Evolutionary conservation across 225 moss, liverwort and hornwort species (phyloP), one percentile per base, ranked within the genome.

Genomic region (Marchantia paleacea): DNA sequence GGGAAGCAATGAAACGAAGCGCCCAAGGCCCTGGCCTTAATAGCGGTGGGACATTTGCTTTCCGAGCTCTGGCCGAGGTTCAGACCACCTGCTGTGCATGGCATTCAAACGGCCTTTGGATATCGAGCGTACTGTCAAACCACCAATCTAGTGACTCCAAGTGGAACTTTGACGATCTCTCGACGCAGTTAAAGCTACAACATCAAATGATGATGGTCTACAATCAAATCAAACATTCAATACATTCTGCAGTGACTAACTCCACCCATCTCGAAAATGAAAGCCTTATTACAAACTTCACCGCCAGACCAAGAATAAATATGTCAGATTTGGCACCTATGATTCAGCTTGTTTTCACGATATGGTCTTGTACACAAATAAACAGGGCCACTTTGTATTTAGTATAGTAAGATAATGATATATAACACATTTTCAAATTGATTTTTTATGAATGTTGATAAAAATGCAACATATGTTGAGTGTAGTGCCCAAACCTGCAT

Each of bases 11-110:
- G 10, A 29, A 64, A 52, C 8, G n/a, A n/a, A n/a, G n/a, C n/a
- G n/a, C n/a, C 76, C 13, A 52, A 81, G 29, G 18, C 75, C 7
- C 81, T 76, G 39, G 75, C n/a, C n/a, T n/a, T n/a, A n/a, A n/a
- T n/a, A 18, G 65, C 30, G 14, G 81, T 81, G n/a, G 12, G 28
- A 67, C 12, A 4, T 15, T 14, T 81, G 81, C 52, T 76, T 75
- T 20, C 75, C 75, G 5, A 63, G 2, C 63, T 67, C 11, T 61
- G 24, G 3, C 60, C 55, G 64, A 81, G 66, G 29, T 75, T 75
- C 20, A 25, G 10, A 75, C 75, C 15, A 76, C 20, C 47, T 26
- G 50, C 78, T 78, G 12, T 81, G 81, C 39, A 51, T 73, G 75
- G 51, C 11, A 76, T 81, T 8, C 25, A 24, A 74, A 76, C 61